phyloP scores from a whole-genome alignment of 116 monocot species.

The Iris pallida region DNA sequence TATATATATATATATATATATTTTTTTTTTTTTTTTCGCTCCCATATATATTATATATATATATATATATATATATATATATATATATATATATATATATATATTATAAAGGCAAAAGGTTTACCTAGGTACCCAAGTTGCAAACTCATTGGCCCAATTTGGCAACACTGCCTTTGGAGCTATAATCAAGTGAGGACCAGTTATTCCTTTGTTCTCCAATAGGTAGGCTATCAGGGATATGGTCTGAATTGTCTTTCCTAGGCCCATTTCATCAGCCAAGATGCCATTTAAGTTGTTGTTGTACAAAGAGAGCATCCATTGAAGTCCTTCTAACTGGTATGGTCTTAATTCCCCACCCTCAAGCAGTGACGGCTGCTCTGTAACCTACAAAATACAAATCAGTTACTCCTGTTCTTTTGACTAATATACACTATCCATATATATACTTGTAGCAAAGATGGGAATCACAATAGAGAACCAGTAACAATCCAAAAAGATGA shows the following conservation, averaged over 20 bases:
- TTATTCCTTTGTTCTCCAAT: slow-evolving; percentile 82
- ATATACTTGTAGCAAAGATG: no score
- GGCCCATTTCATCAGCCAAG: slow-evolving; percentile 98
- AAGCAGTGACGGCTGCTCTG: slow-evolving; percentile 90
- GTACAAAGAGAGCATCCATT: slow-evolving; percentile 99
- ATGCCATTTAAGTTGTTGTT: slow-evolving; percentile 99
- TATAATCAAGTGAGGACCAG: slow-evolving; percentile 89
- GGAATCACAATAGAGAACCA: no score
- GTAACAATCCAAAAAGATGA: no score
- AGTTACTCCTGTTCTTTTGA: background rate
- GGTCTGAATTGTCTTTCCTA: slow-evolving; percentile 98
- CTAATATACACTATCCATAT: slow-evolving; percentile 3
- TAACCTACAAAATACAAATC: slow-evolving; percentile 48
- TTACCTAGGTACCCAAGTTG: slow-evolving; percentile 94
- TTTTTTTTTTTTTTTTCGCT: no score
- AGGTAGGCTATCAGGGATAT: slow-evolving; percentile 88
- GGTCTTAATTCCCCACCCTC: slow-evolving; percentile 87
- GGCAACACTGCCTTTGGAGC: slow-evolving; percentile 99
- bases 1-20: background rate
- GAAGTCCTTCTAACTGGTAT: slow-evolving; percentile 97
- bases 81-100: background rate
- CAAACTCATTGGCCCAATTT: slow-evolving; percentile 87
- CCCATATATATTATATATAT: no score
- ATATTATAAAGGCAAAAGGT: background rate
- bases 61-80: no score